A percentile compares a stretch with the other conserved stretches of the same genome.
Evolutionary conservation across 2,329 filamentous ascomycete genomes (phyloP).

Genomic region (Gnomoniopsis sp.): DNA sequence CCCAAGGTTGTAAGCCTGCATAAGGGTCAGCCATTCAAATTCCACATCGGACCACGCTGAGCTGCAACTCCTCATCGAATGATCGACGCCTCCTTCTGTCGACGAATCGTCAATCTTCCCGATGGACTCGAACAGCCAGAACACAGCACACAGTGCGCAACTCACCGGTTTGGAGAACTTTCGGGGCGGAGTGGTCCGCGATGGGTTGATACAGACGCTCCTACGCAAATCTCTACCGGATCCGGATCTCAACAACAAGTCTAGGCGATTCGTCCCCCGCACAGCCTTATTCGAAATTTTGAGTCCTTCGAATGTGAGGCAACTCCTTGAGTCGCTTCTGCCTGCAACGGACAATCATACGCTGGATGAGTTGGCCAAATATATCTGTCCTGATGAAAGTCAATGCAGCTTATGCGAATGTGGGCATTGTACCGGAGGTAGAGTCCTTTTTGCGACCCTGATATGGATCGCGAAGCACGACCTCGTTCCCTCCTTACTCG

Average conservation of each 20-base stretch:
- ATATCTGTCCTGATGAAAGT: background rate
- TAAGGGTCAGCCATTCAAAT: too few species aligned
- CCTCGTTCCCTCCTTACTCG: background rate
- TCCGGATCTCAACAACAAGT: background rate
- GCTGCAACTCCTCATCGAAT: background rate
- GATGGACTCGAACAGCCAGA: background rate
- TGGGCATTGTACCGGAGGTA: background rate
- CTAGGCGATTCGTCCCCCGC: background rate
- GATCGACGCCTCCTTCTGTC: background rate
- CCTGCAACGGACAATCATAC: background rate
- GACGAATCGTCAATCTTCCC: background rate
- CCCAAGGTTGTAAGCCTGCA: background rate
- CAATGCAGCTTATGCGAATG: background rate
- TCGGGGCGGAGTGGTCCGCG: background rate
- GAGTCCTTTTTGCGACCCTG: background rate
- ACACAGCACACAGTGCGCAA: background rate
- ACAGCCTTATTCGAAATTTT: background rate
- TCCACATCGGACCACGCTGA: background rate
- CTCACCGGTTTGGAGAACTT: background rate
- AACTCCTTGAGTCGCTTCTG: background rate
- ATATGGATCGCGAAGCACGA: background rate
- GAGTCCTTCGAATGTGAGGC: background rate
- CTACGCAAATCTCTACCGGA: background rate
- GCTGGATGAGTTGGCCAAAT: background rate
- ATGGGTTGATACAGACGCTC: background rate